phyloP scores from a whole-genome alignment of 805 yeast species.

The Debaryomyces prosopidis region DNA sequence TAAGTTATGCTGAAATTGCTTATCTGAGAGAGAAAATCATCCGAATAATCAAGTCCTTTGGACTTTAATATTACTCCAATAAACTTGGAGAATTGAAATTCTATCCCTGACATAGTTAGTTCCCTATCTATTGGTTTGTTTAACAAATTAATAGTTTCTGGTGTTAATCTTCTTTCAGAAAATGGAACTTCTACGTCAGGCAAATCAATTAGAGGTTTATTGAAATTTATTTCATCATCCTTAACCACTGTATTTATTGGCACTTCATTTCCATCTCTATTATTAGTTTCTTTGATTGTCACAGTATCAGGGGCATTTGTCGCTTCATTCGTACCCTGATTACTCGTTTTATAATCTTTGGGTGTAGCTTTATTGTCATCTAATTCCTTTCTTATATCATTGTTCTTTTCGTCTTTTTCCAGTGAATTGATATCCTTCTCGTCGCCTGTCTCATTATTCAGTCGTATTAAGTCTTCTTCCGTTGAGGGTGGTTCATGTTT shows the following conservation, averaged over 20 bases:
- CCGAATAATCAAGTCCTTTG: conserved; percentile 19
- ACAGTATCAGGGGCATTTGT: too few species aligned
- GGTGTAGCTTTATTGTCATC: too few species aligned
- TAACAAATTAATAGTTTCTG: neutral
- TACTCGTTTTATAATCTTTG: too few species aligned
- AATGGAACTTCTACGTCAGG: neutral
- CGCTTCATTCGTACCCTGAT: too few species aligned
- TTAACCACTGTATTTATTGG: neutral
- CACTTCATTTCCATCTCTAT: neutral
- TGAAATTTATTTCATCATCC: neutral
- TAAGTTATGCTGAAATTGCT: conserved; percentile 29
- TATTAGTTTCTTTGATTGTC: neutral
- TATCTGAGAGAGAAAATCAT: conserved; percentile 29
- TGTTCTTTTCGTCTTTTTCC: too few species aligned
- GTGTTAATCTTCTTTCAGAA: neutral
- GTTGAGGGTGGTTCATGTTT: neutral
- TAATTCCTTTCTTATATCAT: too few species aligned
- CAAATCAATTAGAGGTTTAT: neutral
- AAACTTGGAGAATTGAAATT: conserved; percentile 27
- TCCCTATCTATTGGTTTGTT: neutral
- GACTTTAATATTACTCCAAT: conserved; percentile 27
- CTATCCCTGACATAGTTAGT: conserved; percentile 17
- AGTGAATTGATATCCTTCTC: neutral
- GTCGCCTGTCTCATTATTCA: neutral
- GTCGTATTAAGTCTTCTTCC: neutral